These are phyloP conservation scores for Mortierella sp. DNA, from an alignment of 371 early-diverging fungal species.

Conservation along the genomic window DNA sequence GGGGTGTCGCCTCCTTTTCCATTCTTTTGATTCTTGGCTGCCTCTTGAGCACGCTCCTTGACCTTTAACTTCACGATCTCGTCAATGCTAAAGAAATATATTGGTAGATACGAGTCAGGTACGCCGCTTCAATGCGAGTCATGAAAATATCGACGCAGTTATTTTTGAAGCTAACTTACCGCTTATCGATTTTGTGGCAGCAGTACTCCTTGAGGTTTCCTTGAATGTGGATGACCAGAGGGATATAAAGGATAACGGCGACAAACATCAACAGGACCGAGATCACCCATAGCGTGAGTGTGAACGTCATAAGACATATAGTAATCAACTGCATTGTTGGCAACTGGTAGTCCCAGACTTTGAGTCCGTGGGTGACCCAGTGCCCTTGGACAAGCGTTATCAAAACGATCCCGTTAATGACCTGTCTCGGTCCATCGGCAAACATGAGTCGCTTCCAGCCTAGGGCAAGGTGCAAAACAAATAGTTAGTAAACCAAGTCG, in stretches of 20 bases:
- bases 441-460: slow-evolving; percentile 91
- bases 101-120: no score
- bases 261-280: slow-evolving; percentile 62
- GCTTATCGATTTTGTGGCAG: slow-evolving; percentile 92
- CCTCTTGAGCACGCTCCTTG: slow-evolving; percentile 44
- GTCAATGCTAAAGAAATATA: slow-evolving; percentile 38
- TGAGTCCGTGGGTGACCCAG: background rate
- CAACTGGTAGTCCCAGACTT: slow-evolving; percentile 10
- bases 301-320: slow-evolving; percentile 47
- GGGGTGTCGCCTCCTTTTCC: slow-evolving; percentile 39
- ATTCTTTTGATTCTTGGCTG: slow-evolving; percentile 40
- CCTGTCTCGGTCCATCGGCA: slow-evolving; percentile 89
- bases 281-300: slow-evolving; percentile 58
- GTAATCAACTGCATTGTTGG: slow-evolving; percentile 4
- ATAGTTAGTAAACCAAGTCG: background rate
- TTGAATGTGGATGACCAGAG: slow-evolving; percentile 82
- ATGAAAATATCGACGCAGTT: background rate
- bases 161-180: slow-evolving; percentile 57
- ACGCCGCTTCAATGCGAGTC: no score
- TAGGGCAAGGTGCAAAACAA: background rate
- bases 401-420: slow-evolving; percentile 66
- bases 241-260: slow-evolving; percentile 84
- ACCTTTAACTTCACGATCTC: slow-evolving; percentile 57
- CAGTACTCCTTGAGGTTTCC: slow-evolving; percentile 95
- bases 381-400: slow-evolving; percentile 15